Evolutionary conservation across 2,329 filamentous ascomycete genomes (phyloP), one percentile per base, ranked within the genome.

Genomic region (Botryotinia calthae): DNA sequence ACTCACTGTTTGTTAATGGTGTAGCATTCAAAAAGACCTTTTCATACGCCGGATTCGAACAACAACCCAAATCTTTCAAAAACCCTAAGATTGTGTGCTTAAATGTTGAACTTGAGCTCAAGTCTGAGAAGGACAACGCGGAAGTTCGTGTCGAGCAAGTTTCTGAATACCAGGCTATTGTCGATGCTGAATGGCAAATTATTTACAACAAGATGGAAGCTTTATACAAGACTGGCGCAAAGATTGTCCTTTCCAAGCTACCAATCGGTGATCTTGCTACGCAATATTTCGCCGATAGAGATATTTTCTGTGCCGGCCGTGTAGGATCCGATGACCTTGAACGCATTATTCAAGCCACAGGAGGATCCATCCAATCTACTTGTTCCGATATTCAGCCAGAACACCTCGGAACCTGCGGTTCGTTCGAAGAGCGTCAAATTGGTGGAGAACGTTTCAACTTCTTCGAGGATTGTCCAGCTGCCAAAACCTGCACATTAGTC

Each of bases 21-120:
- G 96, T 99, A 75, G 95, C 96, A 51, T 99, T 99, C 88, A 98
- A 98, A 87, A 99, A 99, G 89, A 99, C 96, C 8, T 99, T 99
- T 84, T 95, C 95, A 69, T 99, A 99, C 82, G 96, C 96, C 79
- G 96, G 96, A 81, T 99, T 99, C 84, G 96, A 99, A 85, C 96
- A 99, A 85, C 96, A 99, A 85, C 96, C 96, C 77, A 99, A 99
- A 85, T 91, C 89, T 12, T 98, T 99, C 87, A 90, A 88, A 81
- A 89, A 97, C 84, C 96, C 96, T 75, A 97, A 97, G 87, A 97
- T 99, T 78, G 93, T 98, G 75, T 98, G 95, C 84, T 85, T 99
- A 79, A 99, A 98, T 82, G 96, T 99, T 78, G 96, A 99, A 85
- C 88, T 99, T 75, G 96, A 99, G 85, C 87, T 99, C 79, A 99